Evolutionary conservation across 495 filamentous ascomycete species (phyloP).

Genomic region (Penicillium flavigenum): DNA sequence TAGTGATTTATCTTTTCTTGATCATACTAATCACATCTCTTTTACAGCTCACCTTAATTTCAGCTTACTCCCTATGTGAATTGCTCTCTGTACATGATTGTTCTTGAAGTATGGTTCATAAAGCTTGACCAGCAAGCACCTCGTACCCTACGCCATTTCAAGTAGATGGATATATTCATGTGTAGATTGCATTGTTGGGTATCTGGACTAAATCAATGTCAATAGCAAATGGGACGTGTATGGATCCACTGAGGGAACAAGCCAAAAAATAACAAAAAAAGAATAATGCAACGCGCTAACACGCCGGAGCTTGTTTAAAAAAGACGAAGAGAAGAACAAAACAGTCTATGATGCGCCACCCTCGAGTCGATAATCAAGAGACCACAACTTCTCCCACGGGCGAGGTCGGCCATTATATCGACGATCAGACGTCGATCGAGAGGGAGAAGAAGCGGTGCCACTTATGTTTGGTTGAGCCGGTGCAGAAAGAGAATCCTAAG

Average conservation of each 20-base stretch:
- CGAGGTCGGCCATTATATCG: conserved; percentile 31
- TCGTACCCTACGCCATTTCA: background rate
- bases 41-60: background rate
- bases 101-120: background rate
- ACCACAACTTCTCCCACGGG: conserved; percentile 56
- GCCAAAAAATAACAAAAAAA: conserved; percentile 8
- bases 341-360: conserved; percentile 21
- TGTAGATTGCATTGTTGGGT: conserved; percentile 31
- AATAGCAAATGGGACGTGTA: conserved; percentile 15
- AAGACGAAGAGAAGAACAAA: background rate
- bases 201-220: conserved; percentile 25
- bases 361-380: conserved; percentile 51
- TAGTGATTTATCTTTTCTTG: conserved; percentile 4
- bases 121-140: background rate
- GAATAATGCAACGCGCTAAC: background rate
- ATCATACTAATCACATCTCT: background rate
- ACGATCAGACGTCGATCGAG: conserved; percentile 24
- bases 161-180: conserved; percentile 1
- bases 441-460: conserved; percentile 20
- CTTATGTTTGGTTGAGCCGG: conserved; percentile 7
- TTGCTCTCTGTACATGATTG: background rate
- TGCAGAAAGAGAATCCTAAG: conserved; percentile 2
- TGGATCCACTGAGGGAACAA: conserved; percentile 8
- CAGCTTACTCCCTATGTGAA: background rate
- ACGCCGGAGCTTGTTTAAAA: background rate